phyloP scores from a whole-genome alignment of 768 basidiomycete genomes.

The Pisolithus marmoratus region DNA sequence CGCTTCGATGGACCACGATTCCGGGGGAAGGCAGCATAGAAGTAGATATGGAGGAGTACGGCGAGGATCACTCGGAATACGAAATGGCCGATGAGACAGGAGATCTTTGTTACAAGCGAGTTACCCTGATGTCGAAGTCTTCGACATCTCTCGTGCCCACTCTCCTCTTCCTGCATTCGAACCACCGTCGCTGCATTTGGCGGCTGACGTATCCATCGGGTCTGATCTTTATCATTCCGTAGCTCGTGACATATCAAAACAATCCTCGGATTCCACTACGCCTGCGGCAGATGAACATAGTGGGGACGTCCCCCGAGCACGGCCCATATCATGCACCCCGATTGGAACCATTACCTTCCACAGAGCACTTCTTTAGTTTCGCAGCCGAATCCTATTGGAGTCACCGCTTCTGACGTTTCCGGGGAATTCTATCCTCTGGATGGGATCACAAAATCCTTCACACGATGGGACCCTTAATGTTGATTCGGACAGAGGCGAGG shows the following conservation, averaged over 20 bases:
- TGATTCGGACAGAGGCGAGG: not conserved
- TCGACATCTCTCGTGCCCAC: not conserved
- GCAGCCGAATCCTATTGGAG: not conserved
- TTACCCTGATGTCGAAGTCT: slow-evolving; percentile 36
- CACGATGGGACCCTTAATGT: not conserved
- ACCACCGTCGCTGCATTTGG: not conserved
- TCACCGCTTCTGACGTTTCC: not conserved
- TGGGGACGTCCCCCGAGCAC: slow-evolving; percentile 15
- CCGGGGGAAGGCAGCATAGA: slow-evolving; percentile 44
- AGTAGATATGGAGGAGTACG: slow-evolving; percentile 60
- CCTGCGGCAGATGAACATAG: slow-evolving; percentile 2
- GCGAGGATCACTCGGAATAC: slow-evolving; percentile 46
- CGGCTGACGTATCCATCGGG: not conserved
- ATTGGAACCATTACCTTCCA: slow-evolving; percentile 10
- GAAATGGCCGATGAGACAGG: slow-evolving; percentile 32
- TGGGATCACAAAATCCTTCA: not conserved
- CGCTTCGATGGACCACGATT: slow-evolving; percentile 49
- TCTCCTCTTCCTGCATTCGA: not conserved
- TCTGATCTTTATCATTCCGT: slow-evolving; percentile 8
- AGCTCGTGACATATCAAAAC: slow-evolving; percentile 4
- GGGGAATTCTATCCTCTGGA: not conserved
- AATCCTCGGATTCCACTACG: slow-evolving; percentile 1
- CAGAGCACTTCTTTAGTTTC: slow-evolving; percentile 4
- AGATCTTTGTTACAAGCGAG: slow-evolving; percentile 22
- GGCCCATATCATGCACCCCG: slow-evolving; percentile 10